Percentiles rank a stretch among this genome's conserved stretches.
These are phyloP conservation scores for Lachnellula arida DNA, from an alignment of 2,329 filamentous ascomycete species.

Conservation along the genomic window DNA sequence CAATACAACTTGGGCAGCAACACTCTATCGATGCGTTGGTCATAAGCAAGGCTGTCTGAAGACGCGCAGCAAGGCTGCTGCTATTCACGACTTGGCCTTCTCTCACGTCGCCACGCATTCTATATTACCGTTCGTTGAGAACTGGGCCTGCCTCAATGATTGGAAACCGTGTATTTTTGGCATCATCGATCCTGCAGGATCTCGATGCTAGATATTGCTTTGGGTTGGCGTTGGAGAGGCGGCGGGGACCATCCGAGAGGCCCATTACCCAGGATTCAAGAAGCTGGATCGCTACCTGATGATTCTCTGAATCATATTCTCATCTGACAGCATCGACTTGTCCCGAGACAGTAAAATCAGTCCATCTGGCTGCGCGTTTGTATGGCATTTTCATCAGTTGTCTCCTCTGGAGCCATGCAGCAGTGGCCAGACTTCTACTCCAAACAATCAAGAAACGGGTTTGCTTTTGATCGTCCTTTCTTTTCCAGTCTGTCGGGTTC, in stretches of 20 bases:
- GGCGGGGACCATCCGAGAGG: slow-evolving; percentile 18
- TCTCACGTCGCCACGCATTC: slow-evolving; percentile 29
- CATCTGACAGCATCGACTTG: slow-evolving; percentile 7
- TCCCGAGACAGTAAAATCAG: slow-evolving; percentile 8
- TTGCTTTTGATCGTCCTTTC: slow-evolving; percentile 2
- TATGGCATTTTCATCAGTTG: background rate
- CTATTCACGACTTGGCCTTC: slow-evolving; percentile 25
- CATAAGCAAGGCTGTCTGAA: slow-evolving; percentile 21
- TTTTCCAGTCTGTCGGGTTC: slow-evolving; percentile 21
- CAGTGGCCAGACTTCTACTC: slow-evolving; percentile 3
- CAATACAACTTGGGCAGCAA: slow-evolving; percentile 27
- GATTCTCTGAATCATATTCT: slow-evolving; percentile 1
- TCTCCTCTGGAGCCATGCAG: slow-evolving; percentile 2
- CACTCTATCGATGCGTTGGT: slow-evolving; percentile 27
- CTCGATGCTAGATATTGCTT: background rate
- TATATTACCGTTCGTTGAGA: slow-evolving; percentile 2
- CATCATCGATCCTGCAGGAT: background rate
- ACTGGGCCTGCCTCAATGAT: background rate
- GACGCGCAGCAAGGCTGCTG: slow-evolving; percentile 11
- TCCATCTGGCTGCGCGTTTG: slow-evolving; percentile 4
- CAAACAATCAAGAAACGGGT: background rate
- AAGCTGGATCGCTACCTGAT: background rate
- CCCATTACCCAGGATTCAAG: background rate
- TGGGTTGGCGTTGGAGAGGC: slow-evolving; percentile 1
- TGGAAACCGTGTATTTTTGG: slow-evolving; percentile 7